phyloP scores from a whole-genome alignment of 2,329 filamentous ascomycete genomes.

The Cytospora schulzeri region DNA sequence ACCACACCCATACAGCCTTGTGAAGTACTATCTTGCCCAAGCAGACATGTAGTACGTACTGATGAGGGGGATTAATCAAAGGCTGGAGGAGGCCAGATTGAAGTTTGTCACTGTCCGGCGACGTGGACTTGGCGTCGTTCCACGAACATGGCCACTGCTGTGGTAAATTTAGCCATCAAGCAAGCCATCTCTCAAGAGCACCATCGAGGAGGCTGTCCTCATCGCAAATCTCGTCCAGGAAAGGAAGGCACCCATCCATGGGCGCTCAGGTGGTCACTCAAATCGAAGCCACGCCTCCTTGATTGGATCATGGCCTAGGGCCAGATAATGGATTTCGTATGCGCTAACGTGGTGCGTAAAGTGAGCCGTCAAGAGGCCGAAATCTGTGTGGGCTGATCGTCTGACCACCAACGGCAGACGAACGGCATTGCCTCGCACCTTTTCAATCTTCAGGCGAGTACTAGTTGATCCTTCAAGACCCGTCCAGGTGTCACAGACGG shows the following conservation, averaged over 20 bases:
- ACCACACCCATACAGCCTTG: not conserved
- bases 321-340: not conserved
- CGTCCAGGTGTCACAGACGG: not conserved
- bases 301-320: not conserved
- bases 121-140: not conserved
- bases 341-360: not conserved
- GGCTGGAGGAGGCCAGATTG: not conserved
- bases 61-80: not conserved
- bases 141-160: not conserved
- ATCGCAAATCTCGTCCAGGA: not conserved
- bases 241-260: not conserved
- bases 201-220: not conserved
- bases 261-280: not conserved
- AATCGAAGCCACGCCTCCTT: not conserved
- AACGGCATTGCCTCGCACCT: not conserved
- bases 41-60: not conserved
- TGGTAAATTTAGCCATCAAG: not conserved
- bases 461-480: not conserved
- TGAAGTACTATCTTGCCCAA: not conserved
- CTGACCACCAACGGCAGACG: not conserved
- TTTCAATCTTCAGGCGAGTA: not conserved
- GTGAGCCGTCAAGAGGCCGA: not conserved
- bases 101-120: not conserved
- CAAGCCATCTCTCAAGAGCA: not conserved
- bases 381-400: not conserved